A percentile compares a stretch with the other conserved stretches of the same genome.
Evolutionary conservation across 1,284 basidiomycete genomes (phyloP).

Genomic region (Chalciporus piperatoides): DNA sequence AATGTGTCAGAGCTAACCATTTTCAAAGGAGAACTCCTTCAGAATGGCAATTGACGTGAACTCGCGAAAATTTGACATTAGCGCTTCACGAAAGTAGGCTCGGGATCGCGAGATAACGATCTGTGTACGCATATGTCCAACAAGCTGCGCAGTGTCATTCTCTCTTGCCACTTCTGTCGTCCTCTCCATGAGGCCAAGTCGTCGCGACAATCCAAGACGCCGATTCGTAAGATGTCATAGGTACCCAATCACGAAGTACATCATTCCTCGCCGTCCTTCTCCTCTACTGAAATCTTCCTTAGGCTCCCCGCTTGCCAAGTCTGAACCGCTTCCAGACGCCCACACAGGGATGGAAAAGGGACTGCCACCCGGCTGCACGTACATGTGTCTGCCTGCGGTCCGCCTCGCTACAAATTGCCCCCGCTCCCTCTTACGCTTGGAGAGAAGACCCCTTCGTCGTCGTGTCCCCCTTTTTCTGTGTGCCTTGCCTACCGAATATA

Average conservation of each 20-base stretch:
- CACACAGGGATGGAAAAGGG: conserved; percentile 26
- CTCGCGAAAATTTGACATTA: conserved; percentile 14
- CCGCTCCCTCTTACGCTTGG: conserved; percentile 27
- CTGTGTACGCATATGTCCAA: conserved; percentile 5
- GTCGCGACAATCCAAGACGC: conserved; percentile 26
- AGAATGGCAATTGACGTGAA: conserved; percentile 28
- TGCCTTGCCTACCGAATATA: conserved; percentile 19
- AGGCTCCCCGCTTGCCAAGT: conserved; percentile 18
- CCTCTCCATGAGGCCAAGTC: conserved; percentile 16
- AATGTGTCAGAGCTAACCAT: conserved; percentile 12
- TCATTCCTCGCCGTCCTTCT: conserved; percentile 22
- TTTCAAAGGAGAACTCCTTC: neutral
- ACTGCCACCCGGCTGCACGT: conserved; percentile 19
- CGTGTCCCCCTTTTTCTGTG: conserved; percentile 8
- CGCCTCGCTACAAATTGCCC: conserved; percentile 27
- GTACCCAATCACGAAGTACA: conserved; percentile 22
- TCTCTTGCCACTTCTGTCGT: conserved; percentile 9
- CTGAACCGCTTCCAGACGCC: conserved; percentile 20
- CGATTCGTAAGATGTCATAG: conserved; percentile 8
- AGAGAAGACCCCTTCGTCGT: conserved; percentile 20
- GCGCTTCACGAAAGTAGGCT: conserved; percentile 16
- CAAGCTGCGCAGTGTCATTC: neutral
- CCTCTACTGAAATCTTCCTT: neutral
- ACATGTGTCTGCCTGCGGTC: conserved; percentile 32
- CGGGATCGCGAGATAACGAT: conserved; percentile 33